phyloP scores from a whole-genome alignment of 352 stramenopile species.

The Pythium aquatile region DNA sequence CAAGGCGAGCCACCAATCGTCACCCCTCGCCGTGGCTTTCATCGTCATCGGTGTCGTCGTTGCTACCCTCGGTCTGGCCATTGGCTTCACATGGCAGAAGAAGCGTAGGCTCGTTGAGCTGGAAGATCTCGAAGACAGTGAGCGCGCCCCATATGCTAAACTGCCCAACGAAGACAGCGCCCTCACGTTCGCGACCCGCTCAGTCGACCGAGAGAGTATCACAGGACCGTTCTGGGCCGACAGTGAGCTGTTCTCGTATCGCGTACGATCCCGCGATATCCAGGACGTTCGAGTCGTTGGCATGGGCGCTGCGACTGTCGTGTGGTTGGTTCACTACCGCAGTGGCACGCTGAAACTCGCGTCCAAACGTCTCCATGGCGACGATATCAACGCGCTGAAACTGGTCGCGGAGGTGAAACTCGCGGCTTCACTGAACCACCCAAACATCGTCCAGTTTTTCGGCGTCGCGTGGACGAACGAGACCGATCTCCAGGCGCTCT shows the following conservation, averaged over 20 bases:
- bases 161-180: not conserved
- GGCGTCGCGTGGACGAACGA: slow-evolving; percentile 28
- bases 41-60: not conserved
- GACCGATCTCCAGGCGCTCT: slow-evolving; percentile 11
- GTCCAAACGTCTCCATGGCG: not conserved
- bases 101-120: not conserved
- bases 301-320: not conserved
- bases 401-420: slow-evolving; percentile 8
- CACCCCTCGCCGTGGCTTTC: not conserved
- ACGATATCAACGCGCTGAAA: not conserved
- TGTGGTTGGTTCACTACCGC: not conserved
- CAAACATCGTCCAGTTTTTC: slow-evolving; percentile 17
- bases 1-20: not conserved
- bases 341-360: not conserved
- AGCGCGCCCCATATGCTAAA: not conserved
- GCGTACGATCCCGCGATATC: not conserved
- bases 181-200: not conserved
- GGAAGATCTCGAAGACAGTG: not conserved
- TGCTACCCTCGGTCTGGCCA: not conserved
- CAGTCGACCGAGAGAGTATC: not conserved
- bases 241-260: not conserved
- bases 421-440: slow-evolving; percentile 5
- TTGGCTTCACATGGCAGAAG: not conserved
- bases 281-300: not conserved
- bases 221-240: not conserved